Percentiles rank a stretch among this genome's conserved stretches.
These are phyloP conservation scores for Acanthamoeba healyi DNA, from an alignment of 208 protist species.

Conservation along the genomic window DNA sequence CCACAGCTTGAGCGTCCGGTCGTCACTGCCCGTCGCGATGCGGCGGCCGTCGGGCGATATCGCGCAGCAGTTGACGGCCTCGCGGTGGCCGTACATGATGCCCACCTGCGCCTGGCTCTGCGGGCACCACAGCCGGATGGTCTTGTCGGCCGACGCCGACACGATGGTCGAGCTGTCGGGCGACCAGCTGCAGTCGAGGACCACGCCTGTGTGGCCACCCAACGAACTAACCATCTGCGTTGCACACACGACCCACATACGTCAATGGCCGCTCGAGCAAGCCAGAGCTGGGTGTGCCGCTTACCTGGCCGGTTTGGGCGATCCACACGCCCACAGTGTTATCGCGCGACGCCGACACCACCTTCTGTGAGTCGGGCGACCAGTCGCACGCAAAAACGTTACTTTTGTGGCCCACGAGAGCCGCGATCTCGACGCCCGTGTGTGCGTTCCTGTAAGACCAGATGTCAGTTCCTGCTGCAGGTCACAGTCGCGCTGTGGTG, in stretches of 20 bases:
- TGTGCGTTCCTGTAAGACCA: conserved; percentile 23
- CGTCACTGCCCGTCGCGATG: conserved; percentile 43
- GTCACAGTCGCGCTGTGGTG: too few species aligned
- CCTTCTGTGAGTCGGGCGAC: conserved; percentile 72
- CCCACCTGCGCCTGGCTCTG: background rate
- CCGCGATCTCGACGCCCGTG: conserved; percentile 54
- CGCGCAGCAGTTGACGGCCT: conserved; percentile 54
- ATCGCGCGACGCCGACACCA: conserved; percentile 79
- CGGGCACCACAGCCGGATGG: conserved; percentile 37
- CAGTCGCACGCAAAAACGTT: conserved; percentile 76
- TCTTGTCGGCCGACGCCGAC: conserved; percentile 40
- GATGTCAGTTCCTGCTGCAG: background rate
- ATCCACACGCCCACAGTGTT: conserved; percentile 78
- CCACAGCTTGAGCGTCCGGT: conserved; percentile 71
- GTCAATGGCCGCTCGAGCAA: background rate
- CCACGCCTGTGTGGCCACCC: conserved; percentile 29
- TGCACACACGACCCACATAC: background rate
- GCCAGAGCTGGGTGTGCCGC: background rate
- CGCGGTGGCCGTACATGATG: conserved; percentile 70
- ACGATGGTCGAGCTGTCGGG: conserved; percentile 32
- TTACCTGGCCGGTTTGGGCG: conserved; percentile 5
- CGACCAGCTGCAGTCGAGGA: conserved; percentile 22
- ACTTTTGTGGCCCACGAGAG: conserved; percentile 69
- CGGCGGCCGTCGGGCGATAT: conserved; percentile 43
- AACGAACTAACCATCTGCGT: background rate